These are phyloP conservation scores for Patellifolia procumbens DNA, from an alignment of 179 eudicot species.

Conservation along the genomic window DNA sequence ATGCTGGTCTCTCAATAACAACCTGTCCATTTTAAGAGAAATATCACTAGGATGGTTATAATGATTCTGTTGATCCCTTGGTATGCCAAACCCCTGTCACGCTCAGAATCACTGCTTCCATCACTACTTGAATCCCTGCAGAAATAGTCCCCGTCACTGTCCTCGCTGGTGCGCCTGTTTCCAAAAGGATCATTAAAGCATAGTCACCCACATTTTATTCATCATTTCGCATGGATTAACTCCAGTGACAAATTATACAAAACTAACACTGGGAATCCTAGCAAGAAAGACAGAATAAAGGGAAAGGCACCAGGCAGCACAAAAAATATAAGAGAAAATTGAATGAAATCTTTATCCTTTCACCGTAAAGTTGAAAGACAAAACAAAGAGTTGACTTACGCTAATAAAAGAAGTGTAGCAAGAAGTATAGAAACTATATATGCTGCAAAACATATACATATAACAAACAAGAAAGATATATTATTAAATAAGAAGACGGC, in stretches of 20 bases:
- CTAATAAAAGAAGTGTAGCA: background rate
- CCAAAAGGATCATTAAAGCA: slow-evolving; percentile 20
- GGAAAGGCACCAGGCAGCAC: background rate
- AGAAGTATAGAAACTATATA: background rate
- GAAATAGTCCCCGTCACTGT: slow-evolving; percentile 67
- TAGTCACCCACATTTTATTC: background rate
- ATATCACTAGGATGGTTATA: slow-evolving; percentile 35
- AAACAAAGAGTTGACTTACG: background rate
- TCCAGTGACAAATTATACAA: background rate
- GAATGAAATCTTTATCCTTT: background rate
- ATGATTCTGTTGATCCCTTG: slow-evolving; percentile 38
- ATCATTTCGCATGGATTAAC: background rate
- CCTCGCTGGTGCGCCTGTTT: slow-evolving; percentile 68
- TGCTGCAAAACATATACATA: background rate
- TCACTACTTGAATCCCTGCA: slow-evolving; percentile 85
- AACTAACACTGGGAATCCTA: background rate
- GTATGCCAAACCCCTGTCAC: slow-evolving; percentile 49
- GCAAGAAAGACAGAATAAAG: background rate
- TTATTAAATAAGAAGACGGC: background rate
- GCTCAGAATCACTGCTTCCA: slow-evolving; percentile 85
- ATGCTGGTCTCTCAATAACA: slow-evolving; percentile 44
- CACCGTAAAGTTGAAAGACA: background rate
- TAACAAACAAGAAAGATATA: background rate
- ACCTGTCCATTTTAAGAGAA: slow-evolving; percentile 38
- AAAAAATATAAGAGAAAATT: background rate